These are phyloP conservation scores for Torulaspora indica DNA, from an alignment of 805 yeast species.

Conservation along the genomic window DNA sequence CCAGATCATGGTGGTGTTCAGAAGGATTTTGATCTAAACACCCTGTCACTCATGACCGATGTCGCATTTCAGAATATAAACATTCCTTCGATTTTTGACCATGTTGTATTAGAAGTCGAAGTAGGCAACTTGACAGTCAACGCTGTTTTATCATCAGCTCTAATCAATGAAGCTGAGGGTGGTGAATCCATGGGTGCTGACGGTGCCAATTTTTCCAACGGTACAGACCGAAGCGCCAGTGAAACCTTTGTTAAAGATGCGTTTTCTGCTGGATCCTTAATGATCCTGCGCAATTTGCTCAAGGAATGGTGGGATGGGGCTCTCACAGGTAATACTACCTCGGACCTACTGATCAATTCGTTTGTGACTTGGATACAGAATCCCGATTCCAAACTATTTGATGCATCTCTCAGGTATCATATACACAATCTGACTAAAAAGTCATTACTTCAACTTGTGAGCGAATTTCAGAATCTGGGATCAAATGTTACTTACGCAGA, in stretches of 20 bases:
- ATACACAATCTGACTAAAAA: conserved; percentile 82
- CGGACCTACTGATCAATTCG: conserved; percentile 77
- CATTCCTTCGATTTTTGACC: conserved; percentile 71
- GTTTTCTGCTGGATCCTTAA: conserved; percentile 69
- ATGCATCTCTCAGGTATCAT: conserved; percentile 75
- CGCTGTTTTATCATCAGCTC: conserved; percentile 77
- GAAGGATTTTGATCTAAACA: conserved; percentile 49
- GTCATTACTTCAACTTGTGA: conserved; percentile 68
- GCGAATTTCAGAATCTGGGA: conserved; percentile 77
- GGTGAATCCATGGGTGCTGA: conserved; percentile 58
- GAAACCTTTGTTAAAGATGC: conserved; percentile 69
- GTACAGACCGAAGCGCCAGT: conserved; percentile 18
- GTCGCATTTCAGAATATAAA: conserved; percentile 68
- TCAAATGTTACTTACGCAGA: conserved; percentile 75
- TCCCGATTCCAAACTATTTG: conserved; percentile 67
- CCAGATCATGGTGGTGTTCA: conserved; percentile 86
- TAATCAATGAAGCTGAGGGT: conserved; percentile 86
- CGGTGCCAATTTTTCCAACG: conserved; percentile 29
- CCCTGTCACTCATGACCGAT: conserved; percentile 43
- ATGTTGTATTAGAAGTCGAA: conserved; percentile 72
- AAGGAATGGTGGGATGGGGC: conserved; percentile 96
- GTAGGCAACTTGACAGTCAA: conserved; percentile 78
- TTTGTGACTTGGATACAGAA: conserved; percentile 85
- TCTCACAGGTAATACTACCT: conserved; percentile 55
- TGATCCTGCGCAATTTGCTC: conserved; percentile 65